phyloP scores from a whole-genome alignment of 441 rosid species.

The Macaranga tanarius region DNA sequence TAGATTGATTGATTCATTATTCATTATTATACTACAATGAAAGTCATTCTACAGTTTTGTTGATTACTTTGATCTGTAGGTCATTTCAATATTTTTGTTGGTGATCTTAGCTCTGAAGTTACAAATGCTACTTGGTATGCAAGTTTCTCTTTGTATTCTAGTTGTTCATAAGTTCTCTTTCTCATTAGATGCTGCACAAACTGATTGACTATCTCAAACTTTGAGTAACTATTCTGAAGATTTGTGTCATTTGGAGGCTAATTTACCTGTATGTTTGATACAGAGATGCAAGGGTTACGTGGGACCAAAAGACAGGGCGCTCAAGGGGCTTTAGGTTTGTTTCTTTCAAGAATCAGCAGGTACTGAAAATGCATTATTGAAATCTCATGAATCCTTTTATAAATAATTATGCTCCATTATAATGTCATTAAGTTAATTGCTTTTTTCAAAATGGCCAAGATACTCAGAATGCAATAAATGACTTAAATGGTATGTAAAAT shows the following conservation, averaged over 20 bases:
- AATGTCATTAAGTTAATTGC: neutral
- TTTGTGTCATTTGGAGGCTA: constrained; percentile 12
- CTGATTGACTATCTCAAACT: neutral
- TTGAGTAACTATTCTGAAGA: neutral
- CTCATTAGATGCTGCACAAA: constrained; percentile 10
- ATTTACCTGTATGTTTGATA: constrained; percentile 4
- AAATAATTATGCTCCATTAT: neutral
- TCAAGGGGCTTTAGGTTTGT: constrained; percentile 92
- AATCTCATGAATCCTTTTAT: neutral
- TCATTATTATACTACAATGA: too few species aligned
- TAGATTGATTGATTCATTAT: too few species aligned
- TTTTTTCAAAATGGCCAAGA: constrained; percentile 43
- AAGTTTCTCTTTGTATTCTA: constrained; percentile 58
- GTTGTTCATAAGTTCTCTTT: constrained; percentile 69
- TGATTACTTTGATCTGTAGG: constrained; percentile 50
- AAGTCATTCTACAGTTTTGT: too few species aligned
- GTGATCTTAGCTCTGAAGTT: constrained; percentile 92
- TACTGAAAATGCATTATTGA: constrained; percentile 19
- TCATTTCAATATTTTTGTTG: constrained; percentile 80
- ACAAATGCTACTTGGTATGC: constrained; percentile 77
- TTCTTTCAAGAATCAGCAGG: constrained; percentile 81
- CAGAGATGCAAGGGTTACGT: constrained; percentile 94
- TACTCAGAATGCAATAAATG: constrained; percentile 80
- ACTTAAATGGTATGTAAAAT: constrained; percentile 54
- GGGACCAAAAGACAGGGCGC: constrained; percentile 94